These are phyloP conservation scores for Cytospora chrysosperma DNA, from an alignment of 2,329 filamentous ascomycete genomes.

Conservation along the genomic window DNA sequence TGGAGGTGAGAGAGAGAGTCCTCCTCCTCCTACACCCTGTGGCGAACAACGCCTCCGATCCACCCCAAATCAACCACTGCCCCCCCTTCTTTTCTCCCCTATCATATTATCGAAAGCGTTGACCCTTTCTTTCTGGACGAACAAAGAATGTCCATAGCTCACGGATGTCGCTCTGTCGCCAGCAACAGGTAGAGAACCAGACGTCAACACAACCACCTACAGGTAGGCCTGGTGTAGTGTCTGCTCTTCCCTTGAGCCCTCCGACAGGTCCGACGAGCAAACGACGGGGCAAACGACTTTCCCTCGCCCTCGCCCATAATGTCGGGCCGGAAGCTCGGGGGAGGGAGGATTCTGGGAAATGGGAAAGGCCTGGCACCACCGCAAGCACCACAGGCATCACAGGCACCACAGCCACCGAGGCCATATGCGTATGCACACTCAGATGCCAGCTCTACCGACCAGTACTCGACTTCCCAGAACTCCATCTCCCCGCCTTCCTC, in stretches of 20 bases:
- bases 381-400: slow-evolving; percentile 35
- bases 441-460: slow-evolving; percentile 69
- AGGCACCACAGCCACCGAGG: neutral
- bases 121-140: neutral
- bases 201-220: too few relatives aligned
- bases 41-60: neutral
- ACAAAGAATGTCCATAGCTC: neutral
- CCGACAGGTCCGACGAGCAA: neutral
- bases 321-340: slow-evolving; percentile 84
- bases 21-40: neutral
- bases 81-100: too few relatives aligned
- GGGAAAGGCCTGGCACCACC: slow-evolving; percentile 77
- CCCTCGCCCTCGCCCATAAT: slow-evolving; percentile 47
- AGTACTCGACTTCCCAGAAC: slow-evolving; percentile 61
- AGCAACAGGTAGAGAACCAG: neutral
- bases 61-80: neutral
- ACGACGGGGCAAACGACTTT: neutral
- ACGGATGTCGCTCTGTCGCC: neutral
- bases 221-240: too few relatives aligned
- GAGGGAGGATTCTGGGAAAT: slow-evolving; percentile 86
- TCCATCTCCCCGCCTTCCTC: slow-evolving; percentile 57
- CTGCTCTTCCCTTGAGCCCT: neutral
- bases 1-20: too few relatives aligned
- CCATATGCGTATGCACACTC: slow-evolving; percentile 49
- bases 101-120: neutral